phyloP scores from a whole-genome alignment of 2,329 filamentous ascomycete species.

The Fusarium newnesense region DNA sequence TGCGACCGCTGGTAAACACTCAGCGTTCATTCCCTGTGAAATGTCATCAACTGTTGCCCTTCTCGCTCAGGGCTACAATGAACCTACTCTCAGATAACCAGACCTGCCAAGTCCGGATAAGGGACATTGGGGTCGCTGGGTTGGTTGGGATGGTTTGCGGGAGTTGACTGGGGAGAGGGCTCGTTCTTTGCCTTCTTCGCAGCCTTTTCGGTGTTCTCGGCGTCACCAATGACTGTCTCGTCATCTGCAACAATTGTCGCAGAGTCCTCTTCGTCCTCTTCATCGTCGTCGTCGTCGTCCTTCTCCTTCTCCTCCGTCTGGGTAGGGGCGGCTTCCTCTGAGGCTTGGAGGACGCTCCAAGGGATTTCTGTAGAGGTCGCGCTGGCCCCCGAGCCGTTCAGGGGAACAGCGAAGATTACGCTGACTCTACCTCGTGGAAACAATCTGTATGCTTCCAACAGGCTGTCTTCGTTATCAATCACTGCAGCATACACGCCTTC shows the following conservation, averaged over 20 bases:
- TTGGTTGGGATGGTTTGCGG: not conserved
- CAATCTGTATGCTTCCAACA: fast-evolving
- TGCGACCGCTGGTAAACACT: not conserved
- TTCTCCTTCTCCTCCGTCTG: not conserved
- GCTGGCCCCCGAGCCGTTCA: not conserved
- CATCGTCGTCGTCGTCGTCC: not conserved
- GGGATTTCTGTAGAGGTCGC: not conserved
- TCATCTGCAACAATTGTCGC: not conserved
- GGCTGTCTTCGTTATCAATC: fast-evolving
- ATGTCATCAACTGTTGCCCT: not conserved
- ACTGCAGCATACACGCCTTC: not conserved
- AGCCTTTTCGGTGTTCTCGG: not conserved
- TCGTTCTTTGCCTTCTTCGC: not conserved
- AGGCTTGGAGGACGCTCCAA: not conserved
- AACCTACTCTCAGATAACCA: fast-evolving
- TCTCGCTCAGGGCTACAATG: not conserved
- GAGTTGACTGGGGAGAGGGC: fast-evolving
- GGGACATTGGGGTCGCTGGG: too few species aligned
- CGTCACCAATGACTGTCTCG: not conserved
- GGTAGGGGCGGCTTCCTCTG: too few species aligned
- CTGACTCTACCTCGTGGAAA: fast-evolving
- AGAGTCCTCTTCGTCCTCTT: not conserved
- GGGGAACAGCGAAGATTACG: fast-evolving
- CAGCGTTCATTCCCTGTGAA: not conserved
- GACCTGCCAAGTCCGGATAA: not conserved